Percentiles rank a stretch among this genome's conserved stretches.
Evolutionary conservation across 192 early-diverging fungal genomes (phyloP).

Genomic region (Backusella morwellensis): DNA sequence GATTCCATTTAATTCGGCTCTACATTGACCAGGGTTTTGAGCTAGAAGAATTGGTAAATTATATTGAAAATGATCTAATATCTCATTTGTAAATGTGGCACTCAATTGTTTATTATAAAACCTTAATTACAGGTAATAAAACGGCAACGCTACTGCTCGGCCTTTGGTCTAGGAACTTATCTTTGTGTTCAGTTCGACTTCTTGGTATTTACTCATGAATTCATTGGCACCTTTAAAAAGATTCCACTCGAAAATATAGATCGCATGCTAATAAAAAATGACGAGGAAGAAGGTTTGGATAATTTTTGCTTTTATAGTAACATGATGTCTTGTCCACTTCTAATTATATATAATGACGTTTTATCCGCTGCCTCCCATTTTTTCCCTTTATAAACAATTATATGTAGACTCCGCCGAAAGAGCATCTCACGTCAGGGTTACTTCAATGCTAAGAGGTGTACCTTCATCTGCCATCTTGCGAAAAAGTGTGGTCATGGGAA

Average conservation of each 20-base stretch:
- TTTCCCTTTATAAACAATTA: neutral
- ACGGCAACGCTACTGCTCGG: constrained; percentile 84
- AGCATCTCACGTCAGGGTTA: constrained; percentile 12
- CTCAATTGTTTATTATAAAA: neutral
- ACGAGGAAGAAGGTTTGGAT: neutral
- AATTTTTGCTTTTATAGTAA: neutral
- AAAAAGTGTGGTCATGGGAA: constrained; percentile 88
- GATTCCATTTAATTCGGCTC: constrained; percentile 77
- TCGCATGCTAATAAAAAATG: constrained; percentile 6
- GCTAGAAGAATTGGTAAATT: constrained; percentile 70
- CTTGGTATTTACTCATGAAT: constrained; percentile 93
- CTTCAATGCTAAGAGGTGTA: constrained; percentile 49
- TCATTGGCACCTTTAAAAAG: constrained; percentile 80
- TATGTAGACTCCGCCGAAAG: neutral
- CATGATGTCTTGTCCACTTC: neutral
- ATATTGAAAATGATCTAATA: neutral
- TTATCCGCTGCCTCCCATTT: neutral
- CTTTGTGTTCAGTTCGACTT: constrained; percentile 90
- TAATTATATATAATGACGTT: neutral
- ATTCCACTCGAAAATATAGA: constrained; percentile 52
- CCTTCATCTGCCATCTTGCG: constrained; percentile 76
- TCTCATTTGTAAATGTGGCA: neutral
- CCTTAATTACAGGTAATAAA: constrained; percentile 62
- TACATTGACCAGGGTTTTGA: constrained; percentile 87
- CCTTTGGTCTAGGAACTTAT: constrained; percentile 84